Percentiles rank a stretch among this genome's conserved stretches.
phyloP scores from a whole-genome alignment of 1,139 yeast species.

The Geotrichum reessii region DNA sequence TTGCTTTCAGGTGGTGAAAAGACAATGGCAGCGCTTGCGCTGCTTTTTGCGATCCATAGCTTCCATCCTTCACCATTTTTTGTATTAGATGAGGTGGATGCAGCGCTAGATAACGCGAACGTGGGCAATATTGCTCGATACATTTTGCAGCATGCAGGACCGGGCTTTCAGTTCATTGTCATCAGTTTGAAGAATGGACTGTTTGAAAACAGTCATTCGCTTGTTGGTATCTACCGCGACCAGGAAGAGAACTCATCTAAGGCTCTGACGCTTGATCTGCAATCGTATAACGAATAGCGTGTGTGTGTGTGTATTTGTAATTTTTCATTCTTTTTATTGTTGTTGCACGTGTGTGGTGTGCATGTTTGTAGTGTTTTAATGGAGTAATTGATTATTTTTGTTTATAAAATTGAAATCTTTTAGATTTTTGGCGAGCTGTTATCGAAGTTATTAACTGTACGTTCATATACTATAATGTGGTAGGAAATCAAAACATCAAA shows the following conservation, averaged over 20 bases:
- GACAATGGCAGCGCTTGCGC: conserved; percentile 91
- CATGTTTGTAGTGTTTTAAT: background rate
- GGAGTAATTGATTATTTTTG: too few species aligned
- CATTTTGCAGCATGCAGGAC: conserved; percentile 69
- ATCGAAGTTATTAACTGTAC: too few species aligned
- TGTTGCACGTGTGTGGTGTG: too few species aligned
- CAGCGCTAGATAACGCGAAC: conserved; percentile 88
- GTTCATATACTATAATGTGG: too few species aligned
- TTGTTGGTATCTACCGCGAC: conserved; percentile 90
- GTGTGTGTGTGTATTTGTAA: background rate
- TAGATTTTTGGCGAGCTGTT: too few species aligned
- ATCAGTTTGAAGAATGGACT: conserved; percentile 84
- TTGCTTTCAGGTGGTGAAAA: conserved; percentile 94
- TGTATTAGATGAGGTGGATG: conserved; percentile 94
- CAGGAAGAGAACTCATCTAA: conserved; percentile 70
- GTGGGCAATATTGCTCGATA: conserved; percentile 82
- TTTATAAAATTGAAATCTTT: too few species aligned
- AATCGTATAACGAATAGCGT: conserved; percentile 18
- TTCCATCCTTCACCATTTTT: conserved; percentile 93
- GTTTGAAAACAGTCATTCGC: conserved; percentile 81
- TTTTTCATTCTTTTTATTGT: background rate
- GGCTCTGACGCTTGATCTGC: conserved; percentile 45
- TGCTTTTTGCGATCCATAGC: conserved; percentile 85
- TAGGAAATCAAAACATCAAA: too few species aligned
- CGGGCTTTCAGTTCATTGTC: conserved; percentile 84